Evolutionary conservation across 257 asterid genomes (phyloP).

Genomic region (Lavandula angustifolia): DNA sequence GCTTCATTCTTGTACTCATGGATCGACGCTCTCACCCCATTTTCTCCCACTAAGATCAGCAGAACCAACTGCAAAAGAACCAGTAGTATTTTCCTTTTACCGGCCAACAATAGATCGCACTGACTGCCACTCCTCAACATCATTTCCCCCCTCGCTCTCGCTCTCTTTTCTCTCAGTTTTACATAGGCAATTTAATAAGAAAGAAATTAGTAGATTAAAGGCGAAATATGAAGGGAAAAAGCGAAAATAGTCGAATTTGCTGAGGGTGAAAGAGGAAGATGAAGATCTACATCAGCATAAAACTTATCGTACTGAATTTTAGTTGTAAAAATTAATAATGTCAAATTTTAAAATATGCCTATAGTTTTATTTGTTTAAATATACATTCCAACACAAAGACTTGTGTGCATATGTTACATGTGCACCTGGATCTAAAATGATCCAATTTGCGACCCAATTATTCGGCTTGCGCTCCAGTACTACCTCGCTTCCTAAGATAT

Average conservation of each 20-base stretch:
- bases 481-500: too few species aligned
- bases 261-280: constrained; percentile 33
- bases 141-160: constrained; percentile 27
- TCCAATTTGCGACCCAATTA: too few species aligned
- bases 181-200: neutral
- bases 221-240: neutral
- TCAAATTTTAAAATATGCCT: too few species aligned
- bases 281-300: constrained; percentile 33
- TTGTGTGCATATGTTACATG: too few species aligned
- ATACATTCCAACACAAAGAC: too few species aligned
- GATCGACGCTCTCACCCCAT: constrained; percentile 77
- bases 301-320: neutral
- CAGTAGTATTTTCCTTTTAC: constrained; percentile 22
- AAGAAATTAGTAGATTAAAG: neutral
- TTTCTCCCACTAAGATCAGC: constrained; percentile 37
- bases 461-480: too few species aligned
- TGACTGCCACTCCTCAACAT: constrained; percentile 33
- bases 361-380: too few species aligned
- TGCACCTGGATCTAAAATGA: too few species aligned
- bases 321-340: too few species aligned
- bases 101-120: constrained; percentile 46
- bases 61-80: constrained; percentile 42
- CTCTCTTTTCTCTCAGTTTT: neutral
- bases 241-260: constrained; percentile 3
- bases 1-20: constrained; percentile 84